A percentile compares a stretch with the other conserved stretches of the same genome.
Evolutionary conservation across 345 rosid genomes (phyloP).

Genomic region (Eucalyptus erythrocorys): DNA sequence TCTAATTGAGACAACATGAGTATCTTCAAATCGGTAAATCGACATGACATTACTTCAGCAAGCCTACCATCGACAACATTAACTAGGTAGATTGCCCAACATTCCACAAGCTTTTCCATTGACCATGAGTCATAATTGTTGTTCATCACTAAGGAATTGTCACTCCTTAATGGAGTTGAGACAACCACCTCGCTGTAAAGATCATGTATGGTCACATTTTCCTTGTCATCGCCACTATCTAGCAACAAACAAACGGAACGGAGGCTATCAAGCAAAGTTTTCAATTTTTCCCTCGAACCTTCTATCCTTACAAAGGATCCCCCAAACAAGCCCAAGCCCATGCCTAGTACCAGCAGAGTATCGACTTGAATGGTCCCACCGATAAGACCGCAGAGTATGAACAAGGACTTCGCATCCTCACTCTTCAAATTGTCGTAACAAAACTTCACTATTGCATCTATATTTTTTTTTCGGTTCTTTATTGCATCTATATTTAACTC

Average conservation of each 20-base stretch:
- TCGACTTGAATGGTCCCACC: background rate
- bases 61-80: accelerated
- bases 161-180: accelerated
- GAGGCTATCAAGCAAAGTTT: accelerated
- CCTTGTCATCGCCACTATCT: background rate
- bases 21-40: accelerated
- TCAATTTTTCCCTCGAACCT: background rate
- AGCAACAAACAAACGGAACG: background rate
- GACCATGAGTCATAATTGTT: accelerated
- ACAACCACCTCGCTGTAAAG: accelerated
- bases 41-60: accelerated
- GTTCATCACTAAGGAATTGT: background rate
- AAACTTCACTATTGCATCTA: background rate
- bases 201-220: background rate
- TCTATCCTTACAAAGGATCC: background rate
- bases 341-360: background rate
- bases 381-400: accelerated
- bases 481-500: background rate
- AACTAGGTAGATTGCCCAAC: background rate
- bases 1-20: accelerated
- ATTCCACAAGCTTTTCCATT: accelerated
- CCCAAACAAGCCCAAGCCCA: background rate
- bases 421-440: background rate
- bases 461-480: accelerated
- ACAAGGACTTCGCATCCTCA: background rate